Evolutionary conservation across 176 grass and related monocot genomes (phyloP), one percentile per base, ranked within the genome.

Genomic region (Aegilops speltoides): DNA sequence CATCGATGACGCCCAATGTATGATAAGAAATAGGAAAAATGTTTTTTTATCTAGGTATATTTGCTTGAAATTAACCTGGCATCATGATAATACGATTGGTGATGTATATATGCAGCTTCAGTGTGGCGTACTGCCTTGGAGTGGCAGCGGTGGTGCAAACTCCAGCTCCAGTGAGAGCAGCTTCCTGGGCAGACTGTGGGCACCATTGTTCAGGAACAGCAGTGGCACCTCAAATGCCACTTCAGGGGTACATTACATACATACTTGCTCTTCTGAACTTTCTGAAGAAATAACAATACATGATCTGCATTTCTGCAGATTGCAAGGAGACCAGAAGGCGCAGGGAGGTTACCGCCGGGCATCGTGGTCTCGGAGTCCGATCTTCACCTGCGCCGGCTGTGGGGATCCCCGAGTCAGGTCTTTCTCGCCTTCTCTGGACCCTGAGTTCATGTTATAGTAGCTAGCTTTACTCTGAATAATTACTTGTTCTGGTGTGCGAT

Each of bases 321-420:
- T 77, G 46, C 8, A 62, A 64, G 68, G 81, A 95, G 37, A 2
- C 88, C 83, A 2, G 81, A 45, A 81, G 93, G 90, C 1, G 75
- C 46, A 48, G 90, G 86, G 73, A 81, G 63, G 72, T 67, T 95
- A 80, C 90, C 93, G 1, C 88, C 90, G 0, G 80, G 80, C 5
- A 91, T 94, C 14, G 43, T 91, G 1, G 83, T 60, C 1, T 4
- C 6, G 76, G 86, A 94, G 36, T 84, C 92, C 34, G 92, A 94
- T 70, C 62, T 91, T 82, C 87, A 89, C 61, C 36, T 79, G 7
- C 86, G 89, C 22, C 77, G 92, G 43, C 79, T 87, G 16, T 91
- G 92, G 92, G 92, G 92, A 71, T 34, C 88, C 24, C 89, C 89
- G 9, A 76, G 13, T 19, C 46, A 91, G 80, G 89, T 90, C 72